Conservation (phyloP, 345 rosid species). For the Eucalyptus pauciflora region DNA sequence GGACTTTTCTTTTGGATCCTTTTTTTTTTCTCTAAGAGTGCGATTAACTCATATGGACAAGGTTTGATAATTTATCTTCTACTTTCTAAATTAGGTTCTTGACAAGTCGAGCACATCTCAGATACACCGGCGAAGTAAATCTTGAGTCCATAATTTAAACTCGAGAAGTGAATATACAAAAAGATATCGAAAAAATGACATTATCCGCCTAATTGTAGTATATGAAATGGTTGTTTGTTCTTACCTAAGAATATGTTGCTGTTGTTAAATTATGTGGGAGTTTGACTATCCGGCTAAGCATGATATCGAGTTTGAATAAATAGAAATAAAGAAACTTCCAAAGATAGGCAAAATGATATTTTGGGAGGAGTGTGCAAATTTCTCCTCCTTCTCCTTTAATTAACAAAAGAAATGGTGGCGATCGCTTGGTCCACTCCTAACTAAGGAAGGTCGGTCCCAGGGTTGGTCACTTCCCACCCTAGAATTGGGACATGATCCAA, state of each 20-base stretch:
- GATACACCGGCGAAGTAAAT: not conserved
- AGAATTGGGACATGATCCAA: not conserved
- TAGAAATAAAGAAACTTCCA: not conserved
- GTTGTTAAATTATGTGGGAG: not conserved
- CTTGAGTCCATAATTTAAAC: not conserved
- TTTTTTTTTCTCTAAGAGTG: not conserved
- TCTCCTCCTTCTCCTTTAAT: not conserved
- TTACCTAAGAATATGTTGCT: not conserved
- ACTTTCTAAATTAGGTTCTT: too few relatives aligned
- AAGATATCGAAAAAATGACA: not conserved
- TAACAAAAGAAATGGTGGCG: not conserved
- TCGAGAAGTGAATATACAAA: not conserved
- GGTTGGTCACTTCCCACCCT: too few relatives aligned
- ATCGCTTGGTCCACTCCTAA: not conserved
- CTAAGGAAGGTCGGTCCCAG: not conserved
- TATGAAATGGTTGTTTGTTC: not conserved
- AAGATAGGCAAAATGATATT: not conserved
- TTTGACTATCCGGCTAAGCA: not conserved
- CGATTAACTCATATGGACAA: not conserved
- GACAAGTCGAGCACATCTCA: not conserved
- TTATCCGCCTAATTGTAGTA: not conserved
- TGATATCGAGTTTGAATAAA: not conserved
- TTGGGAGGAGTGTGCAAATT: not conserved
- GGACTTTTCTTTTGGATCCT: not conserved
- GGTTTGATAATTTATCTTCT: not conserved